A percentile compares a stretch with the other conserved stretches of the same genome.
Evolutionary conservation across 768 basidiomycete genomes (phyloP).

Genomic region (Cystoderma amianthinum): DNA sequence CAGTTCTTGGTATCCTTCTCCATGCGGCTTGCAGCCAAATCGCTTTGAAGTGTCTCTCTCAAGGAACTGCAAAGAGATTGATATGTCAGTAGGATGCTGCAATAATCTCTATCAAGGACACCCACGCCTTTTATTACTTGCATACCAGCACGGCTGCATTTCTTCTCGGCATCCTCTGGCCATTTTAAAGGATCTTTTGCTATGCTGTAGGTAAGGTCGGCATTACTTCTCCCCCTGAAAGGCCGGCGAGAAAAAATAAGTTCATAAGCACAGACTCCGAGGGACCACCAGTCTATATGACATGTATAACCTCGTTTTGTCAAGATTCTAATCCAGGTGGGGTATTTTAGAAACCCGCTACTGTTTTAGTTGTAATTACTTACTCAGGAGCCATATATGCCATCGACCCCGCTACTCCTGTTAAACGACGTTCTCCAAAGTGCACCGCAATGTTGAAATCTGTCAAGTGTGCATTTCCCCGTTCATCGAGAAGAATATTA

Average conservation of each 20-base stretch:
- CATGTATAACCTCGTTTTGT: constrained; percentile 92
- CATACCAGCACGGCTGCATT: constrained; percentile 71
- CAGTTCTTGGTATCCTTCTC: constrained; percentile 77
- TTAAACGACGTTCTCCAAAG: constrained; percentile 80
- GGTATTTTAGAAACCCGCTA: too few species aligned
- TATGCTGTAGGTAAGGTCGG: constrained; percentile 88
- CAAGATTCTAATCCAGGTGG: constrained; percentile 77
- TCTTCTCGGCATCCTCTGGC: constrained; percentile 84
- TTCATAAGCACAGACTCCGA: constrained; percentile 91
- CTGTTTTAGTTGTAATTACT: constrained; percentile 12
- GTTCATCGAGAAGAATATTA: constrained; percentile 94
- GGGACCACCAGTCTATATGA: constrained; percentile 95
- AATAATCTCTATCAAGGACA: constrained; percentile 8
- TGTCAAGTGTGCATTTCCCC: constrained; percentile 92
- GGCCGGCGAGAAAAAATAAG: constrained; percentile 88
- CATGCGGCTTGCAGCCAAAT: constrained; percentile 73
- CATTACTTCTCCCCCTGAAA: constrained; percentile 91
- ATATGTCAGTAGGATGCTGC: not conserved
- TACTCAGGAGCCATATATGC: constrained; percentile 95
- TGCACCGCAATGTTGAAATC: constrained; percentile 99
- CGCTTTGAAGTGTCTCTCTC: constrained; percentile 81
- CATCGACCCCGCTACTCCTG: constrained; percentile 96
- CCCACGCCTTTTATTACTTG: constrained; percentile 75
- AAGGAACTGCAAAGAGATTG: constrained; percentile 53
- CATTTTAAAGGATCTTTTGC: constrained; percentile 81